Evolutionary conservation across 495 filamentous ascomycete species (phyloP), one percentile per base, ranked within the genome.

Genomic region (Penicillium steckii): DNA sequence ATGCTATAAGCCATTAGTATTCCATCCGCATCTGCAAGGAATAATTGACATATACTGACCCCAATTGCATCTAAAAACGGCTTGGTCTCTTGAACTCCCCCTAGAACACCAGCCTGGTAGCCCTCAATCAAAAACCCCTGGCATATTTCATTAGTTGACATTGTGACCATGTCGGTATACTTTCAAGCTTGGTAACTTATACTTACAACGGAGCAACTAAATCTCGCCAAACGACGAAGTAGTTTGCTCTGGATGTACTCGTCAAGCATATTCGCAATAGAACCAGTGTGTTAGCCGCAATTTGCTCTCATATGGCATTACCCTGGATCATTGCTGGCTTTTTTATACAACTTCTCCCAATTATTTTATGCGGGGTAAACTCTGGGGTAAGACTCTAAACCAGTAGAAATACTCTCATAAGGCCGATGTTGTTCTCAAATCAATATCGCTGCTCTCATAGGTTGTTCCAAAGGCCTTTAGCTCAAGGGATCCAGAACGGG

Each of bases 101-200:
- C 72, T 9, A 75, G 62, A 3, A 73, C 69, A 6, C 72, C 72
- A 2, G 72, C 70, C 49, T 75, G 67, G 37, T 70, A 73, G 23
- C 48, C 48, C 29, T 51, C 40, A 22, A 51, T 51, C 48, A 51
- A 29, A 22, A 51, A 51, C 7, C 38, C 48, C 48, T 51, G 27
- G 29, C 10, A 32, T 32, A 32, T 32, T 1, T 9, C n/a, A 32
- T 32, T 13, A 32, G 29, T n/a, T n/a, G n/a, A n/a, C n/a, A n/a
- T n/a, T n/a, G n/a, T 29, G 7, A 0, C 10, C 24, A 8, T 22
- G 17, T 42, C 3, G 24, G 38, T 42, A 19, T 21, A 2, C 6
- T 7, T 1, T 8, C 6, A 23, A 24, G 4, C 8, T 17, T 4
- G 13, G 8, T 12, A 24, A 1, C 8, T 4, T 25, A 9, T 15